Conservation (phyloP, 805 yeast genomes). For the Saturnispora mendoncae region DNA sequence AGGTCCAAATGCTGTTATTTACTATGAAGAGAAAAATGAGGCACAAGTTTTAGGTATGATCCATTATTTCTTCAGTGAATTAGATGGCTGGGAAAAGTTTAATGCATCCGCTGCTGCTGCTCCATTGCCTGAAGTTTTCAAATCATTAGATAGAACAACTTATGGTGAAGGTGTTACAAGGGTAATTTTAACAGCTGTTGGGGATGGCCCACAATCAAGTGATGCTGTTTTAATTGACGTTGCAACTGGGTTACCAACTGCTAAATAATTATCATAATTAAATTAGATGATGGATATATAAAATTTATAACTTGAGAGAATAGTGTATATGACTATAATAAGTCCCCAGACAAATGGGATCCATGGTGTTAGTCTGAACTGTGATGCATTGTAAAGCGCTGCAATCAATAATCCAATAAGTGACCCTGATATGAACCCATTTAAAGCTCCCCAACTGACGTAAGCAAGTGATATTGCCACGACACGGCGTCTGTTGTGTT, state of each 20-base stretch:
- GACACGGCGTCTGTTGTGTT: too few species aligned
- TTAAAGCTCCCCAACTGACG: slow-evolving; percentile 45
- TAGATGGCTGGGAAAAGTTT: slow-evolving; percentile 60
- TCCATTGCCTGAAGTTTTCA: slow-evolving; percentile 15
- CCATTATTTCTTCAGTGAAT: slow-evolving; percentile 46
- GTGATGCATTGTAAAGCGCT: slow-evolving; percentile 71
- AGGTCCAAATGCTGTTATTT: slow-evolving; percentile 97
- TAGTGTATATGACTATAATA: slow-evolving; percentile 56
- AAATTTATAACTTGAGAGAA: slow-evolving; percentile 58
- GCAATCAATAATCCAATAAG: slow-evolving; percentile 66
- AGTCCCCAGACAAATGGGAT: slow-evolving; percentile 79
- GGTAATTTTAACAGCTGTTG: slow-evolving; percentile 78
- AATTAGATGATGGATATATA: slow-evolving; percentile 4
- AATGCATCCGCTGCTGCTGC: slow-evolving; percentile 21
- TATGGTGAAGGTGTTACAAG: slow-evolving; percentile 58
- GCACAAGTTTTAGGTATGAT: slow-evolving; percentile 62
- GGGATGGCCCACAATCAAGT: slow-evolving; percentile 73
- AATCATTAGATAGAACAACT: slow-evolving; percentile 27
- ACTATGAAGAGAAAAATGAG: slow-evolving; percentile 75
- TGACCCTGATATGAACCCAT: slow-evolving; percentile 67
- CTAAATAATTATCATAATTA: neutral
- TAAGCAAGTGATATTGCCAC: too few species aligned
- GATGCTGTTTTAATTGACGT: slow-evolving; percentile 47
- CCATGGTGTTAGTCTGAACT: slow-evolving; percentile 90
- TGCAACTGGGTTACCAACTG: slow-evolving; percentile 55